Evolutionary conservation across 2,329 filamentous ascomycete genomes (phyloP), one percentile per base, ranked within the genome.

Genomic region (Aspergillus sp.): DNA sequence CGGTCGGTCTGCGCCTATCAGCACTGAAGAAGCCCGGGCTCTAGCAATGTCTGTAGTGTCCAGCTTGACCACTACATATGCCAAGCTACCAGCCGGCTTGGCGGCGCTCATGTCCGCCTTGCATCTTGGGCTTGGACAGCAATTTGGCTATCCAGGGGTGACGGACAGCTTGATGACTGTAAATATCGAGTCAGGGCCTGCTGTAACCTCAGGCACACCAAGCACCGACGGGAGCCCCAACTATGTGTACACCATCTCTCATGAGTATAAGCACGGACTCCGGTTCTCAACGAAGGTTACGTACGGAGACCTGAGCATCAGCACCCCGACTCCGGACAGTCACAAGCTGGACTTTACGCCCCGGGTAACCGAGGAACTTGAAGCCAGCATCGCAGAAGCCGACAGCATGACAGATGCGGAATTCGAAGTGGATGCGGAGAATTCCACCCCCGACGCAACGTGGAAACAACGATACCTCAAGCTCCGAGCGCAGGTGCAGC

Each of bases 401-500:
- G 62, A 71, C 45, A 63, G 67, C 47, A 12, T 66, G 7, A 67
- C 66, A n/a, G 71, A 71, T 36, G 64, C 69, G 32, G 74, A 75
- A 36, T 64, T 66, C 13, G 69, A 72, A 13, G 64, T 72, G 9
- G 72, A 75, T 15, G 63, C 65, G 6, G 67, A 70, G 3, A 57
- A 63, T 19, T 39, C 63, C 19, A 57, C 60, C 6, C 67, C 72
- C 2, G 72, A 75, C 25, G 65, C 65, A 17, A 75, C 70, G 7
- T 79, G 77, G 76, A 78, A 76, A 58, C 74, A 78, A 52, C 71
- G 75, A 9, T 79, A 78, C 54, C 55, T 74, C 61, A 74, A 71
- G 32, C 66, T 79, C 19, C 72, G 72, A 13, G 69, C 70, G 32
- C 75, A 78, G 55, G 72, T 75, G 68, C 72, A 74, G 56, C 78